Base-by-base conservation (phyloP, 345 rosid genomes). In the Erodium maritimum region DNA sequence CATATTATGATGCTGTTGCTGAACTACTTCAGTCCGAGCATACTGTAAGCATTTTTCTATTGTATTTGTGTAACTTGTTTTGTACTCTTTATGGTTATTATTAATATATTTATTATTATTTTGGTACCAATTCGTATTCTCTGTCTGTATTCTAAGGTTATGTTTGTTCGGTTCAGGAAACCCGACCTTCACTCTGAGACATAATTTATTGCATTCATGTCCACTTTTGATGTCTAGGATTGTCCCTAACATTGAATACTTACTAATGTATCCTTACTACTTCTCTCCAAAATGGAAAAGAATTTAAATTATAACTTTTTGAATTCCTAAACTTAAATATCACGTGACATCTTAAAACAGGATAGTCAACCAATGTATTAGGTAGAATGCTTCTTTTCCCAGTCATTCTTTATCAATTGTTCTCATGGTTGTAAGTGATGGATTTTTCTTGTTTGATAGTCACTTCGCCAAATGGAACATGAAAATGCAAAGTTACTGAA, bases 401-500 rank as follows among this genome's bases (percentile, higher is more conserved):
- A 17, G 23, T 52, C 52, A 33, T 37, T 62, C 5, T 59, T 37
- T 58, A 29, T 34, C 14, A 24, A 45, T 19, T 24, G 5, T 60
- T 53, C 19, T 42, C 8, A 52, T 57, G 51, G 25, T 50, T 58
- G 20, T 19, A 53, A 42, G 48, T 59, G 24, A 45, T 55, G 45
- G 17, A 65, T 58, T 63, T 58, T 23, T 62, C 42, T 63, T 63
- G 22, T 21, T 60, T 61, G 55, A 52, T 63, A 94, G 99, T 81
- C 80, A 20, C 97, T 94, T 69, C 84, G 82, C 62, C 99, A 90
- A 67, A 90, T 94, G 96, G 99, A 94, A 79, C 81, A 90, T 70
- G 99, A 94, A 65, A 85, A 90, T 78, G 82, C 96, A 37, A 90
- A 85, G 76, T 81, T 83, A 65, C 74, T 93, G 69, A 86, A 80